These are phyloP conservation scores for Iberis pinnata DNA, from an alignment of 345 rosid species.

Conservation along the genomic window DNA sequence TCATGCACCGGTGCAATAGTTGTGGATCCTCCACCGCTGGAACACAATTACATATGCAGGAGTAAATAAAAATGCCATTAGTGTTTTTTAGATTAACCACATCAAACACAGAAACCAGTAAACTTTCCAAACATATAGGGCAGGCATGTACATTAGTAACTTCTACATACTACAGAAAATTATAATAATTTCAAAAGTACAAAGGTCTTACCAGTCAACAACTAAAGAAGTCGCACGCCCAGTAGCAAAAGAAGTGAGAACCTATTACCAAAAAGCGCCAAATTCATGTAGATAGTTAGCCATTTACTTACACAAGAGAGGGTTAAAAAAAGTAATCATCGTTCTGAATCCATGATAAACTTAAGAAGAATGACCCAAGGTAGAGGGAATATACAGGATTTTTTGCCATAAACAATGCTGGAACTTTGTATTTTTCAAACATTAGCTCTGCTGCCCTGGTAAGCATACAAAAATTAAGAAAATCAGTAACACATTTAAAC, in stretches of 20 bases:
- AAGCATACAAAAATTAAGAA: conserved; percentile 24
- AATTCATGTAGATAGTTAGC: conserved; percentile 23
- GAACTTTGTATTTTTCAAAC: conserved; percentile 94
- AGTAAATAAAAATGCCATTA: conserved; percentile 10
- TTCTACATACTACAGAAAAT: conserved; percentile 5
- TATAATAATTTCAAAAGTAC: background rate
- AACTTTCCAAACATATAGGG: conserved; percentile 4
- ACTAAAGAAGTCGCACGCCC: conserved; percentile 98
- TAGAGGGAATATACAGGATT: conserved; percentile 65
- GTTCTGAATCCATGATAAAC: too few relatives aligned
- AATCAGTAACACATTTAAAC: conserved; percentile 20
- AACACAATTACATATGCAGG: conserved; percentile 1
- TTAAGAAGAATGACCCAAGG: conserved; percentile 6
- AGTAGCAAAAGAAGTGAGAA: conserved; percentile 94
- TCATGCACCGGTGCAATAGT: conserved; percentile 94
- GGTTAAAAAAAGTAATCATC: background rate
- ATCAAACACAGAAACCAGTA: conserved; percentile 8
- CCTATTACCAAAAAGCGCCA: conserved; percentile 41
- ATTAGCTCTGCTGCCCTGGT: conserved; percentile 87
- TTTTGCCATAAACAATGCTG: conserved; percentile 97
- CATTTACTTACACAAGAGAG: background rate
- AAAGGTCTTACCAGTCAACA: conserved; percentile 63
- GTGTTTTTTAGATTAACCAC: background rate
- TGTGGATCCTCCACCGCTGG: conserved; percentile 98
- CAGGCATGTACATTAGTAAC: conserved; percentile 11